phyloP scores from a whole-genome alignment of 2,329 filamentous ascomycete species.

The Pseudogymnoascus sp. region DNA sequence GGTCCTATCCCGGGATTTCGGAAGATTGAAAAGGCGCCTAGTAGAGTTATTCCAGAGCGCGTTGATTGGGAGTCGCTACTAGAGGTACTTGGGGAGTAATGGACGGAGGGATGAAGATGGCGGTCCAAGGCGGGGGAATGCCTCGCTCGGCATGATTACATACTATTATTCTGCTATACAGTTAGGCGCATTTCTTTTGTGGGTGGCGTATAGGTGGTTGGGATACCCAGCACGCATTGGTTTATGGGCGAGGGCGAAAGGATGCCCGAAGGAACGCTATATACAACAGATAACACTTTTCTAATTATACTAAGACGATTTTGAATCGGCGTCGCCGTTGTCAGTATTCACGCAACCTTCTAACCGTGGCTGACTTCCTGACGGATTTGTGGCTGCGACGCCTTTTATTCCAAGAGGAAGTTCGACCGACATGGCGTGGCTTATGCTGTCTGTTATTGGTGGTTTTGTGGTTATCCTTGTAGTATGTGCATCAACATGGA shows the following conservation, averaged over 20 bases:
- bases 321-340: background rate
- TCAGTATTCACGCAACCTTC: background rate
- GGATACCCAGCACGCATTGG: slow-evolving; percentile 1
- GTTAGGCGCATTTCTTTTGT: background rate
- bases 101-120: background rate
- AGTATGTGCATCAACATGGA: background rate
- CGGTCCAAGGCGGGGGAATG: background rate
- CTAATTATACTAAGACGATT: background rate
- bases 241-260: background rate
- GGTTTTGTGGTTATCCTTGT: background rate
- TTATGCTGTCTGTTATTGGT: background rate
- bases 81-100: slow-evolving; percentile 22
- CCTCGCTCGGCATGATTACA: background rate
- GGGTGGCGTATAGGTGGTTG: background rate
- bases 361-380: background rate
- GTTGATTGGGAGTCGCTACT: slow-evolving; percentile 27
- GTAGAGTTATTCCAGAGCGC: slow-evolving; percentile 21
- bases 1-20: slow-evolving; percentile 68
- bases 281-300: slow-evolving; percentile 1
- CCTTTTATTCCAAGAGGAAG: background rate
- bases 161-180: background rate
- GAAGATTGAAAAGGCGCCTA: slow-evolving; percentile 30
- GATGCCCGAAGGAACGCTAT: background rate
- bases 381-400: background rate
- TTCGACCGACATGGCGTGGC: background rate